Base-by-base conservation (phyloP, 805 yeast genomes). In the Ogataea philodendri region DNA sequence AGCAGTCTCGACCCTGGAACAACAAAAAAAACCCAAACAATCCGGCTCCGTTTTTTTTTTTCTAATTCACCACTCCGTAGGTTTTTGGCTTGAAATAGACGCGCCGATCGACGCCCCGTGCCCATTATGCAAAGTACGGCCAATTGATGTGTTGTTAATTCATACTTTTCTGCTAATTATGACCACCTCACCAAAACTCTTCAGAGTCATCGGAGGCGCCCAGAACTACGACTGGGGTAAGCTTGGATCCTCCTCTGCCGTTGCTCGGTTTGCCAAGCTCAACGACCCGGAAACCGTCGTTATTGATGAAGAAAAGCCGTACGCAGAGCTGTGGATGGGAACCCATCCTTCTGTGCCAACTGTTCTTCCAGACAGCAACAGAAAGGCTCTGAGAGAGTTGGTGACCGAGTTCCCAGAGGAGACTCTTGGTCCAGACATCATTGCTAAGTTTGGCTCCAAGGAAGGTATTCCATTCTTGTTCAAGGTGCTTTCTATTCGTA, bases 291-390 rank as follows among this genome's bases (percentile, higher is more conserved):
- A 30, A 4, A 48, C 58, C 7, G 67, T 85, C 35, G 55, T 54
- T 13, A 73, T 88, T 37, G 86, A 84, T 47, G 89, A 82, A 52
- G 35, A 69, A 23, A 76, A 79, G 55, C 97, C 98, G 8, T 93
- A 93, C 57, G 98, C 98, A 11, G 98, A 93, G 62, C 70, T 93
- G 49, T 93, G 98, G 98, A 93, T 93, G 98, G 98, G 98, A 24
- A 88, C 97, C 16, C 98, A 93, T 59, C 90, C 95, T 35, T 84
- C 84, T 29, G 88, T 84, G 9, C 96, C 97, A 18, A 82, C 96
- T 13, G 63, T 63, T 30, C 72, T 75, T 31, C 70, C 72, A 16
- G 73, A 65, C 17, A 61, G 67, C 13, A 81, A 81, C 20, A 65
- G 72, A 48, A 70, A 77, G 14, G 27, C 27, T 9, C 70, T 93